phyloP scores from a whole-genome alignment of 179 eudicot genomes.

The Actinidia polygama region DNA sequence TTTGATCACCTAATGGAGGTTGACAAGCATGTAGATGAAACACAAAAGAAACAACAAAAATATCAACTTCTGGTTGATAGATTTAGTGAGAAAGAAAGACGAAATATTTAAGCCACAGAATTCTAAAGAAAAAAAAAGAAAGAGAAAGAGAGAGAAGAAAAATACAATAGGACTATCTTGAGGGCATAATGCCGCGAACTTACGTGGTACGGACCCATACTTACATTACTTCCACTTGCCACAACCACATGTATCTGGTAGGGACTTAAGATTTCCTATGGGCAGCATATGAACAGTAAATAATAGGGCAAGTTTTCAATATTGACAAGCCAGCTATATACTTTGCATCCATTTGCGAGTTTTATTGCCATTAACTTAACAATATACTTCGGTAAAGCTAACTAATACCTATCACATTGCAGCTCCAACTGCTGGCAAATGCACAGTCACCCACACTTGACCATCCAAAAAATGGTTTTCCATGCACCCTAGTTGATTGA shows the following conservation, averaged over 20 bases:
- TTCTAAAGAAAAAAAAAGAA: neutral
- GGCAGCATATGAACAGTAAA: neutral
- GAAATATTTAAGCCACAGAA: neutral
- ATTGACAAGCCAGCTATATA: neutral
- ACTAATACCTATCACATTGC: neutral
- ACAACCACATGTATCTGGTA: neutral
- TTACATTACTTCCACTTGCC: neutral
- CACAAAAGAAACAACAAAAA: neutral
- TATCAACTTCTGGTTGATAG: neutral
- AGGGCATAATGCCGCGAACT: neutral
- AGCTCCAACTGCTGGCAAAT: neutral
- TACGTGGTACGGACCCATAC: neutral
- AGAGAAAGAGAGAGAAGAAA: neutral
- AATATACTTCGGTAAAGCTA: no score
- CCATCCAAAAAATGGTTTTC: neutral
- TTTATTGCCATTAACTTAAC: neutral
- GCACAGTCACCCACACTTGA: neutral
- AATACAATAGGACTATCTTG: neutral
- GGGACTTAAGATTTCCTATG: neutral
- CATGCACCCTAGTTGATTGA: neutral
- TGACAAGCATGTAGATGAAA: slow-evolving; percentile 18
- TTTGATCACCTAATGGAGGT: slow-evolving; percentile 69
- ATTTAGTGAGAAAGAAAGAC: neutral
- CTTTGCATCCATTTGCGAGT: neutral
- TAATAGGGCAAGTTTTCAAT: neutral